These are phyloP conservation scores for Alternaria sp. DNA, from an alignment of 2,329 filamentous ascomycete species.

Conservation along the genomic window DNA sequence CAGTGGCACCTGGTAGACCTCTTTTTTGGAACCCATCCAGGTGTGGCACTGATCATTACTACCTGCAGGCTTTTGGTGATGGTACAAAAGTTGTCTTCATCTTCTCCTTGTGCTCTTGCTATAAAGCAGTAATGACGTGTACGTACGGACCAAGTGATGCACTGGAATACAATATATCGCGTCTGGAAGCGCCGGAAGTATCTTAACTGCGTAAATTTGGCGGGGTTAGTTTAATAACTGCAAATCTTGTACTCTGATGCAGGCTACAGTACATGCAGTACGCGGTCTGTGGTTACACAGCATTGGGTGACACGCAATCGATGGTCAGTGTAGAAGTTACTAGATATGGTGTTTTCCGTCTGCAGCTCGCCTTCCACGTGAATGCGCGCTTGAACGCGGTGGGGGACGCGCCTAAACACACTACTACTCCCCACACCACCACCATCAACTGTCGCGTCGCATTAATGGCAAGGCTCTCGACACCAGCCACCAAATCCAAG, in stretches of 20 bases:
- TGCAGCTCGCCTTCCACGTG: background rate
- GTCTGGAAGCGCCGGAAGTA: background rate
- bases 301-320: no score
- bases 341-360: no score
- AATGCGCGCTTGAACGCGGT: constrained; percentile 3
- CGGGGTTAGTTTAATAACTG: background rate
- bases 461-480: constrained; percentile 10
- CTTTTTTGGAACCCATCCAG: background rate
- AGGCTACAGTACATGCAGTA: background rate
- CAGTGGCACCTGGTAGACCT: background rate
- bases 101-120: background rate
- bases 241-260: background rate
- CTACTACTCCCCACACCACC: background rate
- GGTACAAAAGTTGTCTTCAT: background rate
- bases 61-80: background rate
- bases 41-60: background rate
- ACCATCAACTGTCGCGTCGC: background rate
- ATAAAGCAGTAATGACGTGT: background rate
- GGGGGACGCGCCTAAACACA: background rate
- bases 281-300: no score
- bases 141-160: background rate
- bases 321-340: no score
- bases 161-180: background rate
- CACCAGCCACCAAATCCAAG: constrained; percentile 4
- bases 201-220: background rate